Conservation (phyloP, 2,329 filamentous ascomycete species). For the Cladosporium austrohemisphaericum region DNA sequence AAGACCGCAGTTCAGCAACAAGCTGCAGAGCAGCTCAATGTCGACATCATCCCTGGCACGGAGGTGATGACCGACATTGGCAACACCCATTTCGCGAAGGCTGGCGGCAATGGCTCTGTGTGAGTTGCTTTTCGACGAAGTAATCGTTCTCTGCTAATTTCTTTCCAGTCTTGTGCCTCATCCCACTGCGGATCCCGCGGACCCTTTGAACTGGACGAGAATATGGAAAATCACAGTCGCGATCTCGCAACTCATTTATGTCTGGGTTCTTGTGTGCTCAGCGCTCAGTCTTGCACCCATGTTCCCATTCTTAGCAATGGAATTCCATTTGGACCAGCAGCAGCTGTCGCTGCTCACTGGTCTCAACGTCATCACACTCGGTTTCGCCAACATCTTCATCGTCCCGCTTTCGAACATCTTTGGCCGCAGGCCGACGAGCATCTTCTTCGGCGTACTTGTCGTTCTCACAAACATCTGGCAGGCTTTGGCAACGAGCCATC, state of each 20-base stretch:
- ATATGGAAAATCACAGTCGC: slow-evolving; percentile 34
- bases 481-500: slow-evolving; percentile 41
- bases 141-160: neutral
- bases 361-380: slow-evolving; percentile 43
- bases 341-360: slow-evolving; percentile 42
- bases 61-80: slow-evolving; percentile 31
- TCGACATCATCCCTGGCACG: slow-evolving; percentile 30
- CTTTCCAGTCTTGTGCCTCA: slow-evolving; percentile 26
- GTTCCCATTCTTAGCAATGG: slow-evolving; percentile 40
- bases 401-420: slow-evolving; percentile 45
- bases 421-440: slow-evolving; percentile 39
- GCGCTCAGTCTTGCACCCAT: slow-evolving; percentile 43
- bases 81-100: slow-evolving; percentile 27
- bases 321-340: slow-evolving; percentile 40
- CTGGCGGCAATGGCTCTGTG: slow-evolving; percentile 27
- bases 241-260: slow-evolving; percentile 39
- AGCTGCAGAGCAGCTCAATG: slow-evolving; percentile 23
- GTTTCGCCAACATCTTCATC: slow-evolving; percentile 44
- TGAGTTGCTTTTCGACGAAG: slow-evolving; percentile 14
- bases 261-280: slow-evolving; percentile 42
- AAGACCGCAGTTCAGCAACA: slow-evolving; percentile 10
- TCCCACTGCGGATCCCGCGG: slow-evolving; percentile 23
- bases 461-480: slow-evolving; percentile 43
- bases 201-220: slow-evolving; percentile 29
- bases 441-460: slow-evolving; percentile 40